Evolutionary conservation across 2,329 filamentous ascomycete species (phyloP).

Genomic region (Tolypocladium endophyticum): DNA sequence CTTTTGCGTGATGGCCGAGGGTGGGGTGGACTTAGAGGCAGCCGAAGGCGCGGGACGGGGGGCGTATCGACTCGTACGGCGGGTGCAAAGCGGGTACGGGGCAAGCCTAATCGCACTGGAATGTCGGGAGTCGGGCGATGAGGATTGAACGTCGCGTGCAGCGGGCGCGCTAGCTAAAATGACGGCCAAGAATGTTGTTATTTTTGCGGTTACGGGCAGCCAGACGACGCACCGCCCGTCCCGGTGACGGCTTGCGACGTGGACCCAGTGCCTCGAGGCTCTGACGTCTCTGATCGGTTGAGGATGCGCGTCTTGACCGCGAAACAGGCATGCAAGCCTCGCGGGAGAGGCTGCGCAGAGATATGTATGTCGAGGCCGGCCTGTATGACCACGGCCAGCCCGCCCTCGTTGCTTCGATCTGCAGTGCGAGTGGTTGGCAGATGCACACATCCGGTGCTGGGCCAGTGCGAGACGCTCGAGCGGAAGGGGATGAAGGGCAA

Average conservation of each 20-base stretch:
- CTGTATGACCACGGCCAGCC: background rate
- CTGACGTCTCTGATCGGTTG: background rate
- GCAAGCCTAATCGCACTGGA: slow-evolving; percentile 1
- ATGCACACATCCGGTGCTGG: background rate
- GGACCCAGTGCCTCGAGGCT: background rate
- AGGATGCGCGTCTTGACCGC: background rate
- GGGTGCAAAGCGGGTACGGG: background rate
- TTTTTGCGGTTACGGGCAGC: background rate
- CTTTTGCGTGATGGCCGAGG: background rate
- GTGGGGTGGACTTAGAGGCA: background rate
- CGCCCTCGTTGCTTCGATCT: background rate
- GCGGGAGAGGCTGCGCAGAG: background rate
- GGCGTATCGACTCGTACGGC: background rate
- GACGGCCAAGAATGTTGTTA: background rate
- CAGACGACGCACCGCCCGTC: background rate
- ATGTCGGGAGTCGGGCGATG: background rate
- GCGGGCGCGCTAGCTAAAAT: background rate
- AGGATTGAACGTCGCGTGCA: background rate
- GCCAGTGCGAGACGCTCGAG: background rate
- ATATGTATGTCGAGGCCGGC: background rate
- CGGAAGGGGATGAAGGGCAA: background rate
- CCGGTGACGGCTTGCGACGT: background rate
- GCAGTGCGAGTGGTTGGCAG: background rate
- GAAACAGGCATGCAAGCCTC: background rate
- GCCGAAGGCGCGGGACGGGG: background rate